Conservation (phyloP, 306 rosid genomes). For the Inga laurina region DNA sequence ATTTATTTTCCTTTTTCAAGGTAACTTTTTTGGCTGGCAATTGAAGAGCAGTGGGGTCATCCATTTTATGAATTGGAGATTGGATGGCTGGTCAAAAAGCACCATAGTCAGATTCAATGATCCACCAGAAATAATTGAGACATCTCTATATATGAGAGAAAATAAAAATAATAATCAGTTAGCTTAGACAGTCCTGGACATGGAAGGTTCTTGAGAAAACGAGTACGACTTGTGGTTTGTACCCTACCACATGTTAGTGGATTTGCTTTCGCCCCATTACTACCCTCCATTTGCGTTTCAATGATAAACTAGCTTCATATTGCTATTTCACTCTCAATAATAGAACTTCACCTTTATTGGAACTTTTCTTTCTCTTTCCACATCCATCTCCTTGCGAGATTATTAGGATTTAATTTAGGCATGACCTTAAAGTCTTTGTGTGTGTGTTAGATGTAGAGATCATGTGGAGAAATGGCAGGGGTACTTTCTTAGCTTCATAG, state of each 20-base stretch:
- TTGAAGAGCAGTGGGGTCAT: constrained; percentile 14
- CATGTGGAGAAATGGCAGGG: constrained; percentile 3
- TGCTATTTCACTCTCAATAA: neutral
- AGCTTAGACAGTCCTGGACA: neutral
- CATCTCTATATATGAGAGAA: neutral
- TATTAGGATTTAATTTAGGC: neutral
- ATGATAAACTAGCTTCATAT: neutral
- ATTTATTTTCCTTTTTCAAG: neutral
- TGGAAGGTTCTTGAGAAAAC: constrained; percentile 19
- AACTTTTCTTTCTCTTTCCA: neutral
- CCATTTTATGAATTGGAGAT: neutral
- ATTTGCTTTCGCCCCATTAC: constrained; percentile 9
- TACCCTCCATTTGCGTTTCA: neutral
- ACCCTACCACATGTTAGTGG: constrained; percentile 17
- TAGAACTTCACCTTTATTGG: neutral
- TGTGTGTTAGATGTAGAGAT: neutral
- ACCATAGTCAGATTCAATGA: constrained; percentile 37
- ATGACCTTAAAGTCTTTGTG: neutral
- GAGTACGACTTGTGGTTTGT: neutral
- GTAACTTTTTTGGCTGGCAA: neutral
- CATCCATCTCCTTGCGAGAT: neutral
- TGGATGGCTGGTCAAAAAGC: constrained; percentile 34
- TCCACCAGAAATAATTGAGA: constrained; percentile 16
- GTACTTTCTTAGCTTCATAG: constrained; percentile 6
- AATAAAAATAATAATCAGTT: neutral